Evolutionary conservation across 345 rosid genomes (phyloP), one percentile per base, ranked within the genome.

Genomic region (Populus tremula): DNA sequence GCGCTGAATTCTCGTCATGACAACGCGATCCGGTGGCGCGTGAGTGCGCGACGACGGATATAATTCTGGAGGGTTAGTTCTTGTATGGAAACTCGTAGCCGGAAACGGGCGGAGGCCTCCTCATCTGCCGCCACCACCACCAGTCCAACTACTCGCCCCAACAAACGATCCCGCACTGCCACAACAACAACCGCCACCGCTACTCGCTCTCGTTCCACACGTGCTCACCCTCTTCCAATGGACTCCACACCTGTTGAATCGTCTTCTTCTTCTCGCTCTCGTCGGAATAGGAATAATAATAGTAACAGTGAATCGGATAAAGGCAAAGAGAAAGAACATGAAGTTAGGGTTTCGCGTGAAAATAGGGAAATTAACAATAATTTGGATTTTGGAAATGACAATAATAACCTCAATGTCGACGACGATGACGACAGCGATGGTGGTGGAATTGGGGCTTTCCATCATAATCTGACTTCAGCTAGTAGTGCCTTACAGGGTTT

Each of bases 71-170:
- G 77, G 83, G 78, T 81, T 80, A 71, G 91, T 82, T 91, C 65
- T 91, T 96, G 99, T 96, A 96, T 94, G 99, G 99, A 96, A 96
- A 96, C 98, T 90, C 97, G 99, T 76, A 92, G 99, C 96, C 97
- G 99, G 88, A 96, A 96, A 94, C 93, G 99, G 97, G 99, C 97
- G 97, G 98, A 96, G 99, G 98, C 97, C 88, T 87, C 98, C 96
- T 96, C 97, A 90, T 76, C 97, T 86, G 93, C 97, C 96, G 82
- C 90, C 76, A 87, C 96, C 63, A 82, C 97, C 61, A 86, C 97
- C 38, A 91, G 93, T 82, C 94, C 97, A 31, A 86, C 89, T 83
- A 88, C 98, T 77, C 98, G 97, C 71, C 78, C 91, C 47, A 73
- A 87, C 88, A 94, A 91, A 80, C 97, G 96, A 80, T 80, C 92